Evolutionary conservation across 2,329 filamentous ascomycete species (phyloP).

Genomic region (Fusarium cyanostomum): DNA sequence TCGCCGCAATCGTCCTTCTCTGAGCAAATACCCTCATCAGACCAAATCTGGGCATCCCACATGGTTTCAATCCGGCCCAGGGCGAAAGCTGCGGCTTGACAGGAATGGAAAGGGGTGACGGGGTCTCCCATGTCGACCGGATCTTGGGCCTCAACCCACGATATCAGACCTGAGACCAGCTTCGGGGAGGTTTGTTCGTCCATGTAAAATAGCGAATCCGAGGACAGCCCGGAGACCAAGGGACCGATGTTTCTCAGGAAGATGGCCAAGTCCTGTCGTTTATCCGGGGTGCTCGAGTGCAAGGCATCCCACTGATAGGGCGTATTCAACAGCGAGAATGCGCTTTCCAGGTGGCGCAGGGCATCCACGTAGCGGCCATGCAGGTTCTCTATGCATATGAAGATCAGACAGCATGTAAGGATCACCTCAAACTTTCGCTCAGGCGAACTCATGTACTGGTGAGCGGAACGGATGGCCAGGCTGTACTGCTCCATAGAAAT

Average conservation of each 20-base stretch:
- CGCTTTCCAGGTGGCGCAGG: conserved; percentile 4
- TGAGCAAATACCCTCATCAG: background rate
- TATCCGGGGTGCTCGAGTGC: background rate
- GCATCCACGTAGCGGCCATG: conserved; percentile 4
- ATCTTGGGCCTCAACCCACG: conserved; percentile 2
- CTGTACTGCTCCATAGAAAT: conserved; percentile 17
- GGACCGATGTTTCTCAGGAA: conserved; percentile 20
- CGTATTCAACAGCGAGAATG: background rate
- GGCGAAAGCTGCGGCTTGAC: conserved; percentile 1
- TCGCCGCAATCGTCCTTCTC: background rate
- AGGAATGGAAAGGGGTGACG: conserved; percentile 2
- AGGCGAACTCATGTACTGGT: conserved; percentile 4
- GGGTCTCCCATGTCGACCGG: background rate
- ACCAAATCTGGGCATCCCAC: background rate
- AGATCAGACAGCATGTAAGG: conserved; percentile 17
- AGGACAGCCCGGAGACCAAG: conserved; percentile 1
- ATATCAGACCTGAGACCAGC: background rate
- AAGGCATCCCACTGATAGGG: background rate
- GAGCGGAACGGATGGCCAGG: background rate
- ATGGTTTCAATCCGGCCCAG: background rate
- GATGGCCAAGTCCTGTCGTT: background rate
- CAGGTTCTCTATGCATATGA: conserved; percentile 18
- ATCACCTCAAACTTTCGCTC: conserved; percentile 1
- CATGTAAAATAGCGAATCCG: conserved; percentile 7
- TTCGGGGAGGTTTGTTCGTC: conserved; percentile 2